These are phyloP conservation scores for Suillus hirtellus DNA, from an alignment of 768 basidiomycete genomes.

Conservation along the genomic window DNA sequence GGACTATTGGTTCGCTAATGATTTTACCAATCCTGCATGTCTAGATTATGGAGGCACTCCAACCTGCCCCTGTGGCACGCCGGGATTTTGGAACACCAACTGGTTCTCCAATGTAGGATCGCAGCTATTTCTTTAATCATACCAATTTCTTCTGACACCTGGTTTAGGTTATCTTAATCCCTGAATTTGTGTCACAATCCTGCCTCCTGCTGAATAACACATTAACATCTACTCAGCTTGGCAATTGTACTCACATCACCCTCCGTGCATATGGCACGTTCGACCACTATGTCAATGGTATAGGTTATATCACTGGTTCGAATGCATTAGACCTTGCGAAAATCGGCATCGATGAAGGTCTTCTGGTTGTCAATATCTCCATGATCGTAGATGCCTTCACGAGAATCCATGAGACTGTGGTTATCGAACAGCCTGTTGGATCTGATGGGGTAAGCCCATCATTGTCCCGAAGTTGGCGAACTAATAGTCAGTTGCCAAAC, in stretches of 20 bases:
- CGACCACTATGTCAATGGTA: conserved; percentile 41
- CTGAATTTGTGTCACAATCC: conserved; percentile 51
- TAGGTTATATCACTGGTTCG: conserved; percentile 59
- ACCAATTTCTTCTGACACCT: background rate
- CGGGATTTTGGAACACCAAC: conserved; percentile 59
- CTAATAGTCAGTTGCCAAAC: background rate
- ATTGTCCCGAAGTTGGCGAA: background rate
- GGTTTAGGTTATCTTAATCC: conserved; percentile 58
- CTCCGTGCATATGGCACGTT: conserved; percentile 52
- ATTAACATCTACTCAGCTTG: conserved; percentile 42
- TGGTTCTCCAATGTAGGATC: conserved; percentile 59
- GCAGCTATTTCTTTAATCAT: background rate
- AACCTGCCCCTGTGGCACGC: conserved; percentile 56
- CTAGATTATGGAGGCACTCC: conserved; percentile 53
- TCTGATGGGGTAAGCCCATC: conserved; percentile 56
- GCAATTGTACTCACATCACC: conserved; percentile 51
- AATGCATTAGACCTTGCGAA: conserved; percentile 66
- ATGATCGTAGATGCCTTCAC: conserved; percentile 50
- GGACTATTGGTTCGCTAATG: conserved; percentile 64
- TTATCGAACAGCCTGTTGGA: conserved; percentile 45
- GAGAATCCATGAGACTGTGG: conserved; percentile 52
- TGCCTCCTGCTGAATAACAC: conserved; percentile 56
- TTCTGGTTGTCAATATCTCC: conserved; percentile 40
- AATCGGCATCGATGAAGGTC: conserved; percentile 54
- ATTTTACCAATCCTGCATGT: conserved; percentile 57